phyloP scores from a whole-genome alignment of 495 filamentous ascomycete genomes.

The Staphylotrichum longicolle region DNA sequence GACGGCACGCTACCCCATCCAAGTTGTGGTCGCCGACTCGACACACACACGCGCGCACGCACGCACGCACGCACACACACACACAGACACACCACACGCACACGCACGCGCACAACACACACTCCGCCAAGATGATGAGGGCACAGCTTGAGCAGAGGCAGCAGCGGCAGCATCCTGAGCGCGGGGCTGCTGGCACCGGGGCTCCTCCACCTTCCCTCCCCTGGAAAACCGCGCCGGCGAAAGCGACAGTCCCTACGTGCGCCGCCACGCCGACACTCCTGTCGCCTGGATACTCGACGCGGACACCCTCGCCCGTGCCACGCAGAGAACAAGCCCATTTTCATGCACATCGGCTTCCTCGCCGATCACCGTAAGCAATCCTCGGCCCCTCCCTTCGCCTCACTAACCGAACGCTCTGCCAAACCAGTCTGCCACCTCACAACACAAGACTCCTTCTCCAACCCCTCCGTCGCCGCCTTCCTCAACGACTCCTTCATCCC shows the following conservation, averaged over 20 bases:
- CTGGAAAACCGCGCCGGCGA: slow-evolving; percentile 69
- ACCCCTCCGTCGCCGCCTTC: slow-evolving; percentile 71
- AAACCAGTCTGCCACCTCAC: slow-evolving; percentile 82
- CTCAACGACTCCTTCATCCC: slow-evolving; percentile 89
- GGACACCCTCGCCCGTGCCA: slow-evolving; percentile 72
- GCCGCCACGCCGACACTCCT: slow-evolving; percentile 75
- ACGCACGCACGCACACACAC: neutral
- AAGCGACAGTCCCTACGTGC: slow-evolving; percentile 81
- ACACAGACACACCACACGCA: neutral
- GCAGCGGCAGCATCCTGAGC: slow-evolving; percentile 15
- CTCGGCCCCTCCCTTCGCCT: neutral
- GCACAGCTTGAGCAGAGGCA: slow-evolving; percentile 29
- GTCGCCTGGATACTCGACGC: slow-evolving; percentile 89
- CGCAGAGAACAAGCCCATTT: slow-evolving; percentile 79
- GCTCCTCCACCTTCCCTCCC: slow-evolving; percentile 1
- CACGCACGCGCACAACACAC: neutral
- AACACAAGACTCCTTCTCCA: slow-evolving; percentile 90
- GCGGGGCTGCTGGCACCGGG: slow-evolving; percentile 1
- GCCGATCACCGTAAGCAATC: slow-evolving; percentile 81
- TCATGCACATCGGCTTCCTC: slow-evolving; percentile 92
- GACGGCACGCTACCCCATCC: neutral
- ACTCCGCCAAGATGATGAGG: slow-evolving; percentile 28
- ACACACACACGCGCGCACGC: too few relatives aligned
- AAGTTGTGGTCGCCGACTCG: too few relatives aligned
- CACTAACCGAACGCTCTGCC: neutral